Percentiles rank a stretch among this genome's conserved stretches.
phyloP scores from a whole-genome alignment of 2,329 filamentous ascomycete genomes.

The Diplodia scrobiculata region DNA sequence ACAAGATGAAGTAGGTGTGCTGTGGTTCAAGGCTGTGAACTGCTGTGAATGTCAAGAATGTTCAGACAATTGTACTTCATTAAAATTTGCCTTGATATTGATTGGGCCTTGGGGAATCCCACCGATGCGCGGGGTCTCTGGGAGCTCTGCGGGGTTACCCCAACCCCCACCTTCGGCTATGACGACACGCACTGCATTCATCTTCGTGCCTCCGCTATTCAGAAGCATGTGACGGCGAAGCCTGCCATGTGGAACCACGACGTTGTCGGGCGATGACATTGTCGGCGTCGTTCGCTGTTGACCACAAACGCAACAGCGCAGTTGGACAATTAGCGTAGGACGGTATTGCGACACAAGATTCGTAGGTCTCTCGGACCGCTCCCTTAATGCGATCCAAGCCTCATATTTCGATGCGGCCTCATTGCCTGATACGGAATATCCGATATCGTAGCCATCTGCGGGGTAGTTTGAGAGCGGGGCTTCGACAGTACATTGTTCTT shows the following conservation, averaged over 20 bases:
- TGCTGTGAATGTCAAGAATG: not conserved
- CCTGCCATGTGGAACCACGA: too few species aligned
- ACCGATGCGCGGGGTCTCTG: not conserved
- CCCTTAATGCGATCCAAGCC: too few species aligned
- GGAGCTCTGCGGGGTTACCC: conserved; percentile 2
- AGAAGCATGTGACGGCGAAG: not conserved
- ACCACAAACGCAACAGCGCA: too few species aligned
- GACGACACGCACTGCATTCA: not conserved
- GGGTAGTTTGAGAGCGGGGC: conserved; percentile 4
- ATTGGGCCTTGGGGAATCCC: not conserved
- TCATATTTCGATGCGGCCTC: not conserved
- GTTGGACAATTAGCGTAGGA: too few species aligned
- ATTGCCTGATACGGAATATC: not conserved
- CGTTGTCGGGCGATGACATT: too few species aligned
- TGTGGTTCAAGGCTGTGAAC: not conserved
- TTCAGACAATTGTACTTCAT: not conserved
- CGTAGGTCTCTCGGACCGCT: too few species aligned
- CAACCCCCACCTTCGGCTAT: not conserved
- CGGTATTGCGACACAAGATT: too few species aligned
- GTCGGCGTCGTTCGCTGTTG: too few species aligned
- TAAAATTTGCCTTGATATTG: not conserved
- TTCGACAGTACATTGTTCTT: not conserved
- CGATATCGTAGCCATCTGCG: not conserved
- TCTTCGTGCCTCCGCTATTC: not conserved
- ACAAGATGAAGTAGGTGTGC: not conserved